Conservation (phyloP, 345 rosid species). For the Citropsis articulata region DNA sequence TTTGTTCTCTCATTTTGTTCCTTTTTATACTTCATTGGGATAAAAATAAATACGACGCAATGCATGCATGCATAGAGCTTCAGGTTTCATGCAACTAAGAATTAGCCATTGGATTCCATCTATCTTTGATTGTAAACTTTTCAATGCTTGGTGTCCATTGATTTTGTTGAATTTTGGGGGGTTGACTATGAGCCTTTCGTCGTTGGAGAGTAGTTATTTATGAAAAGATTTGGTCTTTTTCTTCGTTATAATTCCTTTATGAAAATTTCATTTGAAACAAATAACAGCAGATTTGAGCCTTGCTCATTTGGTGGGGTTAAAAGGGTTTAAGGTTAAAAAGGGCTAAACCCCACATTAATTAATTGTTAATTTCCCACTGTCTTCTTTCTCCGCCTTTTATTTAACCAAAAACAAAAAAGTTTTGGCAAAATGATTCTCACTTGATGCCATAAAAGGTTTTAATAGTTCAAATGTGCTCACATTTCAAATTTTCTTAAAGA, state of each 20-base stretch:
- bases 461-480: neutral
- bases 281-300: neutral
- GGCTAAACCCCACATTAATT: neutral
- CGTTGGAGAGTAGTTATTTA: neutral
- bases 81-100: neutral
- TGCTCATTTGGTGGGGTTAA: neutral
- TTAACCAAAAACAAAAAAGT: neutral
- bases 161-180: neutral
- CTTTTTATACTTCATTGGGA: conserved; percentile 8
- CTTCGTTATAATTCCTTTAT: neutral
- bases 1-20: neutral
- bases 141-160: neutral
- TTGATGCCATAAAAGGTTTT: neutral
- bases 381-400: neutral
- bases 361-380: neutral
- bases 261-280: neutral
- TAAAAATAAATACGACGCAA: neutral
- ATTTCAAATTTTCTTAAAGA: no score
- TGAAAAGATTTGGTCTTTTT: neutral
- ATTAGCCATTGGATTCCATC: neutral
- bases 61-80: conserved; percentile 1
- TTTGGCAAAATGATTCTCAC: neutral
- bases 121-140: neutral
- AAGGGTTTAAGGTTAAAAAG: neutral
- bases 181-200: neutral